These are phyloP conservation scores for Zygosaccharomyces sapae DNA, from an alignment of 1,139 yeast species.

Conservation along the genomic window DNA sequence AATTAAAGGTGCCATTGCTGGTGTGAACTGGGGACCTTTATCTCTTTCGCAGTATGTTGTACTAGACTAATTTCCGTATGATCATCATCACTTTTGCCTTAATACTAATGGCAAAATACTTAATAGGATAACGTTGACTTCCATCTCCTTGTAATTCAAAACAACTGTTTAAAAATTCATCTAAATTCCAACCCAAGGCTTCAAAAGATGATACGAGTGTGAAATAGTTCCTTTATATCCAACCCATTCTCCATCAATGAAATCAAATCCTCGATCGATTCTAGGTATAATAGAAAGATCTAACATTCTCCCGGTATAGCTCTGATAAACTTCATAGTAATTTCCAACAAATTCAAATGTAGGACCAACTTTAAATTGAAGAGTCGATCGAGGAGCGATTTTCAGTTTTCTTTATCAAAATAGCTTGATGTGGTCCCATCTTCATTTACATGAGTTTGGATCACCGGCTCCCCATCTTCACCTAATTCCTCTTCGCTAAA, in stretches of 20 bases:
- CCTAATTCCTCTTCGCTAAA: conserved; percentile 1
- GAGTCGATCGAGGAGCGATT: conserved; percentile 59
- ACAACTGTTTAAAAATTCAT: conserved; percentile 30
- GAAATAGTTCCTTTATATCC: conserved; percentile 68
- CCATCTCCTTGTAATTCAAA: conserved; percentile 16
- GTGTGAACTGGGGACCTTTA: conserved; percentile 63
- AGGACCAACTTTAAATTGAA: conserved; percentile 67
- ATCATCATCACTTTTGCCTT: conserved; percentile 55
- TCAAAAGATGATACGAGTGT: conserved; percentile 46
- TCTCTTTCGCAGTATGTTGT: conserved; percentile 71
- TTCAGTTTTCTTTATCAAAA: conserved; percentile 36
- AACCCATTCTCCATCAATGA: conserved; percentile 55
- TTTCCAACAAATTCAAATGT: conserved; percentile 42
- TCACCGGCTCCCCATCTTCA: conserved; percentile 13
- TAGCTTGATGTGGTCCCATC: conserved; percentile 34
- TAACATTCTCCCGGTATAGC: conserved; percentile 34
- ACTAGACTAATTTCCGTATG: conserved; percentile 47
- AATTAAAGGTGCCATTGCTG: conserved; percentile 55
- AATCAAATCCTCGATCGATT: conserved; percentile 63
- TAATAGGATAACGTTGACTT: conserved; percentile 38
- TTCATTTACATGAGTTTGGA: conserved; percentile 29
- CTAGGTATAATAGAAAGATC: conserved; percentile 49
- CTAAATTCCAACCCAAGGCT: conserved; percentile 27
- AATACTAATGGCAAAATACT: conserved; percentile 56
- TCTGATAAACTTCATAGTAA: conserved; percentile 33